A percentile compares a stretch with the other conserved stretches of the same genome.
Evolutionary conservation across 306 rosid species (phyloP).

Genomic region (Cucurbita moschata): DNA sequence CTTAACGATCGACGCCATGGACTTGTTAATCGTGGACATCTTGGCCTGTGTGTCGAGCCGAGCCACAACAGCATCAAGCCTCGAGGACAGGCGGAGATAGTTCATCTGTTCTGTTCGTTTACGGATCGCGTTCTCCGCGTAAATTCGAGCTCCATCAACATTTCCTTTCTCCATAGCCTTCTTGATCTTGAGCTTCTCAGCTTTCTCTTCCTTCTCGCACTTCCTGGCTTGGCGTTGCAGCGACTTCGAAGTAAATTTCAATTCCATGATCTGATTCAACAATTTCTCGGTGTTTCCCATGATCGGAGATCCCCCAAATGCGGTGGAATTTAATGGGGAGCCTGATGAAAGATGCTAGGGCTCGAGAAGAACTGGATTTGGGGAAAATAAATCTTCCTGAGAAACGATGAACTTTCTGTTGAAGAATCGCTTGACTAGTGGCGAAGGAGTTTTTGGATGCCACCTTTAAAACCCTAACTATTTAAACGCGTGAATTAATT

Average conservation of each 20-base stretch:
- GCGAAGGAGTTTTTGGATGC: background rate
- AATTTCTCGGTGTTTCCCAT: conserved; percentile 96
- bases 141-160: conserved; percentile 89
- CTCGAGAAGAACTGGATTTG: background rate
- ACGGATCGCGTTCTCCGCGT: conserved; percentile 94
- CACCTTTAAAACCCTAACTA: no score
- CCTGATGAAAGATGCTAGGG: background rate
- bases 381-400: background rate
- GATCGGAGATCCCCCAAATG: background rate
- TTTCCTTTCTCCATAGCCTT: conserved; percentile 97
- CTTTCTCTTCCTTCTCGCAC: conserved; percentile 92
- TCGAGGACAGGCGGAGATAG: conserved; percentile 78
- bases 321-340: background rate
- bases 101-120: conserved; percentile 97
- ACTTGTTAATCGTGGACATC: conserved; percentile 82
- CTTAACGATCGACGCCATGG: conserved; percentile 81
- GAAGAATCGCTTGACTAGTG: conserved; percentile 2
- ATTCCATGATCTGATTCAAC: conserved; percentile 89
- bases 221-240: conserved; percentile 81
- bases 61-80: conserved; percentile 90
- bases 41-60: conserved; percentile 97
- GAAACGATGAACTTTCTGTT: background rate
- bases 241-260: conserved; percentile 85
- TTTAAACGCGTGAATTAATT: no score
- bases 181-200: conserved; percentile 90